phyloP scores from a whole-genome alignment of 2,329 filamentous ascomycete genomes.

The Trichophyton benhamiae region DNA sequence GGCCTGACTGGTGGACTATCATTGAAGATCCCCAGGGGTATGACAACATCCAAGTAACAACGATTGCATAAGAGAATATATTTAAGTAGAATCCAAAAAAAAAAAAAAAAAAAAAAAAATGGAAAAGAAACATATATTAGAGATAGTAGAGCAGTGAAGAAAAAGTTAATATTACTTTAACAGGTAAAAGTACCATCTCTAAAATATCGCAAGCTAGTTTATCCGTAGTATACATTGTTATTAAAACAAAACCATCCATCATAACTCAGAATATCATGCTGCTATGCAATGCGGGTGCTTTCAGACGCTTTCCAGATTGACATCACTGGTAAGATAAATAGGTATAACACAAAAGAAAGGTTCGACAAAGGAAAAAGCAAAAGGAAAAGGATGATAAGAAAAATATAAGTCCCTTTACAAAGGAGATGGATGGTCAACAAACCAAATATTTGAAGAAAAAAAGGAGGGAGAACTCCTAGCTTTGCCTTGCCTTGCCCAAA shows the following conservation, averaged over 20 bases:
- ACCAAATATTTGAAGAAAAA: background rate
- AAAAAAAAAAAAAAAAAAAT: too few species aligned
- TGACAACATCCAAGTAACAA: too few species aligned
- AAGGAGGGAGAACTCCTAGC: background rate
- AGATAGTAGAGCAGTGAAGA: background rate
- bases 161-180: background rate
- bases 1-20: background rate
- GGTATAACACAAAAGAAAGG: background rate
- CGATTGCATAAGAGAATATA: too few species aligned
- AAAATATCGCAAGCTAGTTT: slow-evolving; percentile 1
- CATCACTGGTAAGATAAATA: slow-evolving; percentile 3
- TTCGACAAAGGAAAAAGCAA: background rate
- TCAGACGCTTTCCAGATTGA: background rate
- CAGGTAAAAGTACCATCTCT: background rate
- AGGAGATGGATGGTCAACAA: background rate
- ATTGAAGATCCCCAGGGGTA: background rate
- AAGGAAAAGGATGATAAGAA: background rate
- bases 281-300: background rate
- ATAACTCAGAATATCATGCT: slow-evolving; percentile 4
- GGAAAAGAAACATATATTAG: too few species aligned
- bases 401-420: background rate
- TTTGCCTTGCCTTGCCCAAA: background rate
- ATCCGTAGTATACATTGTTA: slow-evolving; percentile 1
- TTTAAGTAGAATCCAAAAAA: too few species aligned
- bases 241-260: slow-evolving; percentile 3